Base-by-base conservation (phyloP, 306 rosid genomes). In the Trifolium fragiferum region DNA sequence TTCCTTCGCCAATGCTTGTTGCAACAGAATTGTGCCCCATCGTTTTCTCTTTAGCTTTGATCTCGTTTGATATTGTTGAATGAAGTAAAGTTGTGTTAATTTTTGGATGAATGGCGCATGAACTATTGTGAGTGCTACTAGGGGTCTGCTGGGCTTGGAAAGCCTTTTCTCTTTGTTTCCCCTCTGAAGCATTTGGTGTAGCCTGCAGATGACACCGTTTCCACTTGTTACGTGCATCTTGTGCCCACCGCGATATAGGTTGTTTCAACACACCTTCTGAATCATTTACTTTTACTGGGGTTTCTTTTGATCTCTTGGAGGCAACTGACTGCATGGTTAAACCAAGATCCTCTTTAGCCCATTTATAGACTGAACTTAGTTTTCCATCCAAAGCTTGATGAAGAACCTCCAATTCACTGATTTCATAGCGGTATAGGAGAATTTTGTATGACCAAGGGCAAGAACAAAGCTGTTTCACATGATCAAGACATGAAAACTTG, bases 311-410 rank as follows among this genome's bases (percentile, higher is more conserved):
- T 25, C 75, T 79, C 76, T 75, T 80, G 74, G 84, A 10, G 83
- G 46, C 64, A 58, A 44, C 23, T 7, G 86, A 79, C 41, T 14
- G 49, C 75, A 91, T 30, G 44, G 72, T 73, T 76, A 94, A 69
- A 69, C 97, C 93, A 32, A 89, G 89, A 81, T 86, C 76, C 64
- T 68, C 86, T 84, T 80, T 94, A 40, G 93, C 95, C 94, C 91
- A 90, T 79, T 71, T 94, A 82, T 59, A 78, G 68, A 90, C 82
- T 60, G 92, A 83, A 51, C 81, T 84, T 72, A 86, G 62, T 78
- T 86, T 89, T 67, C 96, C 97, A 75, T 87, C 89, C 88, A 92
- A 76, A 65, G 99, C 99, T 76, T 88, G 90, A 64, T 78, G 64
- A 68, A 94, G 96, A 77, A 82, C 72, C 77, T 90, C 76, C 78